Evolutionary conservation across 2,329 filamentous ascomycete genomes (phyloP), one percentile per base, ranked within the genome.

Genomic region (Aspergillus persii): DNA sequence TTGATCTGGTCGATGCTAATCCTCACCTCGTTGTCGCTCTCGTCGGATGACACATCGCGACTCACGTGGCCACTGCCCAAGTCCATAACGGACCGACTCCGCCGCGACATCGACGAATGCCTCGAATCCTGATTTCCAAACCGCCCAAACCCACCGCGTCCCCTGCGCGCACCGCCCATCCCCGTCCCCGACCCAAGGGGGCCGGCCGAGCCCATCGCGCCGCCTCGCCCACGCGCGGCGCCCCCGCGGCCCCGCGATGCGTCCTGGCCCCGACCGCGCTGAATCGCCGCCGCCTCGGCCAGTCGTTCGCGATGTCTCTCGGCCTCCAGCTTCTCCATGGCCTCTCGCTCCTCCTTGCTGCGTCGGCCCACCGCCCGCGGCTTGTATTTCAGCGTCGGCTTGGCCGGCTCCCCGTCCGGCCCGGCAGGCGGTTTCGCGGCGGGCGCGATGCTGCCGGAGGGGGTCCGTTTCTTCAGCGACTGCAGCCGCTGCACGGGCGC

Each of bases 1-100:
- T 81, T 81, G 61, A 86, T 82, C n/a, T 79, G 71, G 63, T 88
- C 85, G 57, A 88, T 84, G 61, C 84, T 81, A 55, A 81, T 74
- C 54, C 81, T 77, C 46, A 78, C 75, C 27, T 74, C 79, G 27
- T 75, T 71, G 47, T 79, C 76, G 31, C 72, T 73, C 52, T 82
- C 83, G 56, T 84, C 82, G 46, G 68, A 75, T 30, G 74, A 78
- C 41, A 70, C 66, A 61, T 74, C 69, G n/a, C 69, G 63, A 54
- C 65, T 60, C 5, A 54, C 66, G 30, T 56, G 60, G 12, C 61
- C 63, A 49, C 63, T 64, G 7, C 61, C 65, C 18, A 66, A 59
- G 50, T 68, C 72, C 46, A 71, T 63, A 30, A 67, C 64, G 56
- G 70, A 74, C 50, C 66, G 68, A 61, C 67, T 68, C 57, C 69